Evolutionary conservation across 768 basidiomycete genomes (phyloP), one percentile per base, ranked within the genome.

Genomic region (Mycena maculata): DNA sequence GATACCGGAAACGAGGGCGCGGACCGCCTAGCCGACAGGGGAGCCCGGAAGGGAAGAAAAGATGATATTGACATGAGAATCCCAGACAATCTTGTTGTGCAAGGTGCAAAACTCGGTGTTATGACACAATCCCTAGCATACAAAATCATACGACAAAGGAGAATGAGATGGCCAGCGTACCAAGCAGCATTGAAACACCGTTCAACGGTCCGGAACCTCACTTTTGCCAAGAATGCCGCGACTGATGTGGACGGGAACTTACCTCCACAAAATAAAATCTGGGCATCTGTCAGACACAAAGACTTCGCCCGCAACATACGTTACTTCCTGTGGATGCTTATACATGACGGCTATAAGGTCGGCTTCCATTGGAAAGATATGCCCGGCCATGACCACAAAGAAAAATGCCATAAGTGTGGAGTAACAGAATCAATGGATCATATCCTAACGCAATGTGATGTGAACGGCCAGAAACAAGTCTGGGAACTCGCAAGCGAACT

Each of bases 1-100:
- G 25, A 64, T 23, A 27, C 28, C n/a, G 65, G 72, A 4, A 76
- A 76, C 30, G 70, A 76, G 56, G 71, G 39, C 7, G 76, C 76
- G 9, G 73, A 77, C 48, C 30, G 4, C 7, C 67, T 69, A 2
- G 78, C 75, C 0, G 45, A 50, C 4, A 58, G 56, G 36, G 76
- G 72, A n/a, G 63, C 71, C 0, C 28, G 36, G 1, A 72, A 72
- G 11, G 28, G 33, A 3, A 23, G 2, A 1, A 9, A n/a, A 0
- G 63, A 71, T 18, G 41, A 39, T 0, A 11, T 60, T 0, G 42
- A 71, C 28, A 47, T 63, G 0, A 27, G 23, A 13, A 42, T 73
- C 1, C 58, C 65, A 0, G 10, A 44, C n/a, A 39, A 16, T 1
- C 36, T 65, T 8, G 44, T 16, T 1, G 7, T 71, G 0, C n/a